phyloP scores from a whole-genome alignment of 2,329 filamentous ascomycete species.

The Lasiodiplodia hormozganensis region DNA sequence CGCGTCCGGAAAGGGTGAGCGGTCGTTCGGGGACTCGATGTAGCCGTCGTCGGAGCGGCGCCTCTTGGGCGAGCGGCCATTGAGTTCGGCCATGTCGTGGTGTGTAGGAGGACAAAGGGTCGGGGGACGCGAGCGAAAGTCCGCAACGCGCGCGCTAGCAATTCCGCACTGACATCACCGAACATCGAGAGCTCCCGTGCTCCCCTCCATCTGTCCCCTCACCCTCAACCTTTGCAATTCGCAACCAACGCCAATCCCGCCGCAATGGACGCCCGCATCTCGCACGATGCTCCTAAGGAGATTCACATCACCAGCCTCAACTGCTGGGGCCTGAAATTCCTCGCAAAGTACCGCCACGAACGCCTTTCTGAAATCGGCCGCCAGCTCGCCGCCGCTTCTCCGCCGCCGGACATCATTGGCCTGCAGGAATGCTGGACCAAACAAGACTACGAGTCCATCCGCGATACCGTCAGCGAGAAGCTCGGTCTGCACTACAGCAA shows the following conservation, averaged over 20 bases:
- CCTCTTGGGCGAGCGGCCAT: slow-evolving; percentile 40
- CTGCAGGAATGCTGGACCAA: slow-evolving; percentile 95
- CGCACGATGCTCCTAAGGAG: slow-evolving; percentile 49
- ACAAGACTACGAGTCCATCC: slow-evolving; percentile 80
- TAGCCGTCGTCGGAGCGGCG: slow-evolving; percentile 39
- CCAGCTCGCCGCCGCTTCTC: slow-evolving; percentile 72
- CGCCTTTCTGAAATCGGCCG: slow-evolving; percentile 85
- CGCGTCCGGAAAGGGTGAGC: slow-evolving; percentile 39
- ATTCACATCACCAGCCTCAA: slow-evolving; percentile 89
- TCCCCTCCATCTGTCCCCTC: slow-evolving; percentile 6
- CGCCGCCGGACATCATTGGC: slow-evolving; percentile 83
- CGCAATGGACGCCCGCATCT: slow-evolving; percentile 8
- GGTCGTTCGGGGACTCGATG: slow-evolving; percentile 39
- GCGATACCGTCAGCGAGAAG: slow-evolving; percentile 74
- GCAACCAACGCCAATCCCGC: background rate
- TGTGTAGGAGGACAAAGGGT: slow-evolving; percentile 5
- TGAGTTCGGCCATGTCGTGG: slow-evolving; percentile 20
- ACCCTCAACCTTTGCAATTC: slow-evolving; percentile 4
- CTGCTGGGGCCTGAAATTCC: slow-evolving; percentile 93
- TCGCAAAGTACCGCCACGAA: slow-evolving; percentile 78
- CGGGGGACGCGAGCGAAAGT: slow-evolving; percentile 13
- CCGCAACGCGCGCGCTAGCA: slow-evolving; percentile 10
- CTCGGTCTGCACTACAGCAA: slow-evolving; percentile 87
- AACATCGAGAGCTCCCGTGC: background rate
- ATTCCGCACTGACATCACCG: slow-evolving; percentile 27